Conservation (phyloP, 306 rosid species). For the Sicyos baderoa region DNA sequence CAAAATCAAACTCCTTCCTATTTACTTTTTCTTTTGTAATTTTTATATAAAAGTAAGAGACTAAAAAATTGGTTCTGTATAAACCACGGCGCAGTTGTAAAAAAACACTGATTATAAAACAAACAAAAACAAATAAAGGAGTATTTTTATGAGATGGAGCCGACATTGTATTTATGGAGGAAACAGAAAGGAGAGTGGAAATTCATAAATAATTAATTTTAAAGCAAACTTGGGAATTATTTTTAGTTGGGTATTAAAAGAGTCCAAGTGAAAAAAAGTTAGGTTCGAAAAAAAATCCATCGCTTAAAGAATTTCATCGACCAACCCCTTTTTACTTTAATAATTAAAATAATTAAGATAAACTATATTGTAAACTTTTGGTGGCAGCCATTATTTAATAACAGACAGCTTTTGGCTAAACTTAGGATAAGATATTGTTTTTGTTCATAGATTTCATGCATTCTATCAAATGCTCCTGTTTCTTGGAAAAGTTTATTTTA, state of each 20-base stretch:
- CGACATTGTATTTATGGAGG: background rate
- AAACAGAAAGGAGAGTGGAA: conserved; percentile 7
- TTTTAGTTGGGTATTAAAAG: conserved; percentile 11
- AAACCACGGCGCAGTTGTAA: conserved; percentile 9
- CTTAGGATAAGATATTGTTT: background rate
- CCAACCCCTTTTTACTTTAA: background rate
- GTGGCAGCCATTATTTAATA: background rate
- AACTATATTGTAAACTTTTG: conserved; percentile 4
- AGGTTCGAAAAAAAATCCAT: conserved; percentile 3
- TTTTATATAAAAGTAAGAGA: background rate
- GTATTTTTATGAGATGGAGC: background rate
- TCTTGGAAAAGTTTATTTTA: too few relatives aligned
- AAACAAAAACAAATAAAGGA: background rate
- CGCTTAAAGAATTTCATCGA: conserved; percentile 1
- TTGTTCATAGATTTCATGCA: conserved; percentile 14
- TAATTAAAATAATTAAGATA: background rate
- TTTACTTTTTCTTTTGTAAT: background rate
- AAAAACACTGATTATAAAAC: background rate
- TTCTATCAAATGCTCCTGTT: conserved; percentile 7
- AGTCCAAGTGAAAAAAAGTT: background rate
- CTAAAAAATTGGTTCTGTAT: background rate
- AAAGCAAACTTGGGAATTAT: background rate
- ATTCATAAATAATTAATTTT: conserved; percentile 11
- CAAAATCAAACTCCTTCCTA: background rate
- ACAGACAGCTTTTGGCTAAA: conserved; percentile 8